Base-by-base conservation (phyloP, 179 eudicot genomes). In the Silene vulgaris region DNA sequence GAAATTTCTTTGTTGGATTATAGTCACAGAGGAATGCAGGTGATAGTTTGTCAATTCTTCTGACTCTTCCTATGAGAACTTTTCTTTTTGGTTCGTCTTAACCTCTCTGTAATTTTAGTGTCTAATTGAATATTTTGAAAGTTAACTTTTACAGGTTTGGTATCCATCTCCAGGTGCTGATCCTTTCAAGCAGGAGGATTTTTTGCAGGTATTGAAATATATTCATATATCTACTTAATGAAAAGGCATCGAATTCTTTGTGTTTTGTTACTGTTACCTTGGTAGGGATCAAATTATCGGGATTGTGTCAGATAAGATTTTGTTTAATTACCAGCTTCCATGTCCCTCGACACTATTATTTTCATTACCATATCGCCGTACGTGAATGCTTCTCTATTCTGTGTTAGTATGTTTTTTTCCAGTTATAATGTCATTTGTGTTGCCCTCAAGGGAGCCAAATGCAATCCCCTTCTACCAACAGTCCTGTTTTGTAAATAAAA, bases 21-120 rank as follows among this genome's bases (percentile, higher is more conserved):
- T 83, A 96, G 99, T 43, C 91, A 93, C 79, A 86, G 97, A 74
- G 99, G 99, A 78, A 92, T 95, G 99, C 99, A 95, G 97, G 99
- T 92, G 82, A 87, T 74, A 83, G 67, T 77, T 82, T 83, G 64
- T 67, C 72, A 45, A 69, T 23, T 50, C 45, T 59, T 78, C 79
- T 60, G 28, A 20, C 12, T 7, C 67, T 16, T 28, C 26, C 35
- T 57, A 16, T 69, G 3, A 20, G 57, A 16, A 30, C 56, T 74
- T 40, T 56, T 71, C 17, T 28, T 5, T 14, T 26, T 28, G 28
- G 12, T 11, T 9, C 43, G 50, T 52, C 32, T 65, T 13, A 40
- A 35, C n/a, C 20, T 65, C 17, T 43, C 12, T 40, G 52, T 59
- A 40, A 59, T 48, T 68, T 71, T 75, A 67, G 62, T 62, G 48